These are phyloP conservation scores for Kluyveromyces siamensis DNA, from an alignment of 805 yeast genomes.

Conservation along the genomic window DNA sequence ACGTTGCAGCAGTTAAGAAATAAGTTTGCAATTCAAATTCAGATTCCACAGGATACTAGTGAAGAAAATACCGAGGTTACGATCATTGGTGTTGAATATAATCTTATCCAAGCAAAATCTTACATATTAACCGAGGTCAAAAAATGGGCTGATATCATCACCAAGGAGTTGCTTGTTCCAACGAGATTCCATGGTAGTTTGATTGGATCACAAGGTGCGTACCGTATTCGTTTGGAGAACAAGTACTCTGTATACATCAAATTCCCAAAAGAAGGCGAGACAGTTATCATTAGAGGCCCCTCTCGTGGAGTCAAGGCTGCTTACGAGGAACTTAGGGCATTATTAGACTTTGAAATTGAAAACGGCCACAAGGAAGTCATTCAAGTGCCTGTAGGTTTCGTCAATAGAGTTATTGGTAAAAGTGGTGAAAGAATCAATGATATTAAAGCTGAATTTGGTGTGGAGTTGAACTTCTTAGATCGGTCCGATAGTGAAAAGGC, in stretches of 20 bases:
- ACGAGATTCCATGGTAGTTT: constrained; percentile 68
- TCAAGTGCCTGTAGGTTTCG: constrained; percentile 60
- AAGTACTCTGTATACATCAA: constrained; percentile 75
- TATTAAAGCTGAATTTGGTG: constrained; percentile 53
- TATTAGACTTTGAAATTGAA: constrained; percentile 78
- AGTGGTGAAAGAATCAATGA: constrained; percentile 76
- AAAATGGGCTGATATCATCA: constrained; percentile 75
- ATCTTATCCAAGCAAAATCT: constrained; percentile 62
- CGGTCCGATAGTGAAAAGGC: constrained; percentile 35
- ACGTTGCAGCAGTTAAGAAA: constrained; percentile 59
- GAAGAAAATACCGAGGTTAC: constrained; percentile 38
- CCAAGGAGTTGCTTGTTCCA: constrained; percentile 60
- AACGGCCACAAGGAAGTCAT: constrained; percentile 65
- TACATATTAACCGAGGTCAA: constrained; percentile 51
- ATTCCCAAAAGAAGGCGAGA: constrained; percentile 64
- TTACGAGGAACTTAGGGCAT: constrained; percentile 72
- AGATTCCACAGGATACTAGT: constrained; percentile 50
- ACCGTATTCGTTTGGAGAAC: constrained; percentile 76
- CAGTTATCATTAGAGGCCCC: constrained; percentile 70
- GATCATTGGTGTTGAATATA: constrained; percentile 69
- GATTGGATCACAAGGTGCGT: constrained; percentile 76
- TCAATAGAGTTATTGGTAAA: constrained; percentile 84
- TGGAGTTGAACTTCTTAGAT: constrained; percentile 40
- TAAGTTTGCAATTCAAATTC: constrained; percentile 67
- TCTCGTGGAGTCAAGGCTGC: constrained; percentile 82